A percentile compares a stretch with the other conserved stretches of the same genome.
These are phyloP conservation scores for Botrytis sinoallii DNA, from an alignment of 2,329 filamentous ascomycete genomes.

Conservation along the genomic window DNA sequence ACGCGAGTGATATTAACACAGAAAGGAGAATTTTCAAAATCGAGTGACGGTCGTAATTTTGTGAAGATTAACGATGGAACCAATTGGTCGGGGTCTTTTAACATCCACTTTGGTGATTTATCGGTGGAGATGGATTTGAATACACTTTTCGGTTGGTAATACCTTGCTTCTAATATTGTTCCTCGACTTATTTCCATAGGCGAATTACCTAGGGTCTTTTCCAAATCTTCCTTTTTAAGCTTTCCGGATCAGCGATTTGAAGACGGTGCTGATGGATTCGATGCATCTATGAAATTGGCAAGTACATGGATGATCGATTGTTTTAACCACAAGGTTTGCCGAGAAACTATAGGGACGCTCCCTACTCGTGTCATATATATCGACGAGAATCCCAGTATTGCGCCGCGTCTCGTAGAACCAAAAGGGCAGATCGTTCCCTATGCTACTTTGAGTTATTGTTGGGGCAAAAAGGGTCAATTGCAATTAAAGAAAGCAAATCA, in stretches of 20 bases:
- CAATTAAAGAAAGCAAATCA: background rate
- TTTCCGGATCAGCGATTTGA: background rate
- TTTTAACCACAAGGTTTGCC: background rate
- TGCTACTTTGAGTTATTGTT: background rate
- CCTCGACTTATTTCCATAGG: background rate
- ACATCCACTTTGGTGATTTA: background rate
- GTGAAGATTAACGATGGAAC: background rate
- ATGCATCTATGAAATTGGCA: background rate
- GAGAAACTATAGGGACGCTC: background rate
- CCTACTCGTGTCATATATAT: background rate
- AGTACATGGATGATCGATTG: background rate
- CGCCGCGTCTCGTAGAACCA: background rate
- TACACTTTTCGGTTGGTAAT: background rate
- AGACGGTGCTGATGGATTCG: background rate
- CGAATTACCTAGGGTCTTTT: background rate
- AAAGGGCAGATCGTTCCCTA: background rate
- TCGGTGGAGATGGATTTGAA: background rate
- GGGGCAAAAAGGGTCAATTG: background rate
- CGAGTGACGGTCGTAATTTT: background rate
- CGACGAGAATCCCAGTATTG: background rate
- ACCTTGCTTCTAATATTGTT: background rate
- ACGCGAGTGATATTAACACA: background rate
- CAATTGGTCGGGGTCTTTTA: background rate
- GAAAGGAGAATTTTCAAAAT: background rate
- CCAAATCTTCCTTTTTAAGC: background rate